These are phyloP conservation scores for Colletotrichum agaves DNA, from an alignment of 2,329 filamentous ascomycete genomes.

Conservation along the genomic window DNA sequence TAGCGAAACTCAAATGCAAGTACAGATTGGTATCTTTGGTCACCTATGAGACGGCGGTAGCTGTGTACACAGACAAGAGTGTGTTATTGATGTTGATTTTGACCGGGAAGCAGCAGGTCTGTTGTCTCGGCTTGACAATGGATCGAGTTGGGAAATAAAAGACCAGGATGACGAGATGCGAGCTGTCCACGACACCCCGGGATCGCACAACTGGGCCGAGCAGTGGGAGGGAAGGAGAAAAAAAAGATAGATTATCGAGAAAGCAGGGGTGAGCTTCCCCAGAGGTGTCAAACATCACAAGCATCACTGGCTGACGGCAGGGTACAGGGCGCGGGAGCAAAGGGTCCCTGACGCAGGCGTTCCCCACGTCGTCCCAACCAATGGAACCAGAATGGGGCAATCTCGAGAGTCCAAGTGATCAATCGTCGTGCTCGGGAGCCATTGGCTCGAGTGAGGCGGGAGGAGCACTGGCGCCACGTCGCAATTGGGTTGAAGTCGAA, in stretches of 20 bases:
- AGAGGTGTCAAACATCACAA: constrained; percentile 33
- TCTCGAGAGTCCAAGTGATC: constrained; percentile 35
- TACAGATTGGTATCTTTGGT: constrained; percentile 30
- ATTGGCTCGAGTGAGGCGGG: constrained; percentile 36
- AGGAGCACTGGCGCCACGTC: constrained; percentile 39
- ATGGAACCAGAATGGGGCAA: constrained; percentile 25
- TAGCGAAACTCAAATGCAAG: constrained; percentile 34
- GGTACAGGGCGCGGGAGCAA: constrained; percentile 33
- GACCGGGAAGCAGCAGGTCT: constrained; percentile 29
- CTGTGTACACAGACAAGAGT: constrained; percentile 28
- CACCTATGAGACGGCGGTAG: constrained; percentile 32
- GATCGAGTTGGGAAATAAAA: constrained; percentile 29
- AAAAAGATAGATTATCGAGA: constrained; percentile 27
- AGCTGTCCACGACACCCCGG: constrained; percentile 17
- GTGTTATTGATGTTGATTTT: constrained; percentile 9
- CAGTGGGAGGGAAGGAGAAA: constrained; percentile 4
- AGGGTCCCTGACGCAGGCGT: constrained; percentile 36
- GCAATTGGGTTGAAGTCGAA: constrained; percentile 33
- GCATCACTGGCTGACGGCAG: constrained; percentile 31
- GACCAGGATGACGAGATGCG: constrained; percentile 27
- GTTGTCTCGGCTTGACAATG: constrained; percentile 26
- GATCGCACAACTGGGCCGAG: constrained; percentile 22
- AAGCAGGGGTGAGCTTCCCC: constrained; percentile 31
- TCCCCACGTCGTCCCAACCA: constrained; percentile 37
- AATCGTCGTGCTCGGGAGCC: constrained; percentile 36